Base-by-base conservation (phyloP, 495 filamentous ascomycete species). In the Letharia columbiana region DNA sequence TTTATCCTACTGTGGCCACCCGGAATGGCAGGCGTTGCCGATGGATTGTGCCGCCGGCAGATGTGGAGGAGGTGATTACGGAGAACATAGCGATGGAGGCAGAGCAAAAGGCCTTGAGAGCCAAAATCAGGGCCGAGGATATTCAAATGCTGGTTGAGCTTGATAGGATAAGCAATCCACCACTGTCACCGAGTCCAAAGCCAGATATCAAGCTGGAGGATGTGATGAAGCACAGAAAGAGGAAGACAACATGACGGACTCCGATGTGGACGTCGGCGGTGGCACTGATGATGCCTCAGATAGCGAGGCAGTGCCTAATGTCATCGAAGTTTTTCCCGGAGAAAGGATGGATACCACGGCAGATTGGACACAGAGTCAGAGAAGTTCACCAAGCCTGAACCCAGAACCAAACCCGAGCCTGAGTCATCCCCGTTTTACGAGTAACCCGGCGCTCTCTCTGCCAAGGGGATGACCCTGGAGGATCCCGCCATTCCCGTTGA, bases 11-110 rank as follows among this genome's bases (percentile, higher is more conserved):
- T 8, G 69, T 74, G 17, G 63, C 65, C 17, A 61, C 64, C 4
- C 68, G 70, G 49, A 71, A 73, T 45, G 74, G 70, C 63, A 28
- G 73, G 74, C 4, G 69, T 74, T 39, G 67, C 73, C 37, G 68
- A 71, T 56, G 73, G 71, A 15, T 66, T 77, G 40, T 39, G 59
- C 40, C 59, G 64, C 35, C 76, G 63, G 74, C 71, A n/a, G 64
- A 71, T 35, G 62, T 69, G 35, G 72, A 74, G 59, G 74, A 72
- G 57, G 52, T 66, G 39, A 49, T 58, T 45, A 66, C 72, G 61
- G 68, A 72, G 52, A 54, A 62, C 12, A 23, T 70, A 45, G 74
- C 68, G 17, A 54, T 67, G 65, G 60, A 68, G 61, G 70, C 71
- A 49, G 73, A 75, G 64, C 50, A 66, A 60, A 68, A 71, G 18